phyloP scores from a whole-genome alignment of 129 eudicot species.

The Daucus carota region DNA sequence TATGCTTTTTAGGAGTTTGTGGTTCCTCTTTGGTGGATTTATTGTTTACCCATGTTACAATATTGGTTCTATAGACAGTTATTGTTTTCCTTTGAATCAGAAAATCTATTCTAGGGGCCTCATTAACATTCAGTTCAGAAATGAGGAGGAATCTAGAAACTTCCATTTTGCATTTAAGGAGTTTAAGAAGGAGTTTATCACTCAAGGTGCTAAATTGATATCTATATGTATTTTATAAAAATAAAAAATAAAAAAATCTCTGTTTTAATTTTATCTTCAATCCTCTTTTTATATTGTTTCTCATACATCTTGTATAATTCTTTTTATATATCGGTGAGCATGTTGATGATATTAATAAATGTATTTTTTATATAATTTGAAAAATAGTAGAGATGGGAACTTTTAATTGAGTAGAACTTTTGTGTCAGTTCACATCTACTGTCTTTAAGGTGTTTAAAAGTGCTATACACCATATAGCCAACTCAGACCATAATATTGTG shows the following conservation, averaged over 20 bases:
- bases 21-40: slow-evolving; percentile 9
- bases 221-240: slow-evolving; percentile 10
- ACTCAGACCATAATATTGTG: background rate
- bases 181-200: slow-evolving; percentile 53
- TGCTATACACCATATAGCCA: background rate
- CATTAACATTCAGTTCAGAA: slow-evolving; percentile 63
- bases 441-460: background rate
- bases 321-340: background rate
- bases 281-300: background rate
- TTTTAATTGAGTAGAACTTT: background rate
- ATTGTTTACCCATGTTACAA: slow-evolving; percentile 5
- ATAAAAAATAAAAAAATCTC: background rate
- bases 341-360: background rate
- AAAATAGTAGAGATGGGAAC: background rate
- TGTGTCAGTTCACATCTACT: background rate
- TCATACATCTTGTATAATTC: background rate
- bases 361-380: background rate
- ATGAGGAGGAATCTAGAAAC: slow-evolving; percentile 77
- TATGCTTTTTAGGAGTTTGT: background rate
- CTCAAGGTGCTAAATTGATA: slow-evolving; percentile 43
- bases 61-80: slow-evolving; percentile 6
- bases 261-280: background rate
- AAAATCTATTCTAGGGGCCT: slow-evolving; percentile 65
- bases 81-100: slow-evolving; percentile 46
- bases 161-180: slow-evolving; percentile 85